These are phyloP conservation scores for Ormosia emarginata DNA, from an alignment of 306 rosid species.

Conservation along the genomic window DNA sequence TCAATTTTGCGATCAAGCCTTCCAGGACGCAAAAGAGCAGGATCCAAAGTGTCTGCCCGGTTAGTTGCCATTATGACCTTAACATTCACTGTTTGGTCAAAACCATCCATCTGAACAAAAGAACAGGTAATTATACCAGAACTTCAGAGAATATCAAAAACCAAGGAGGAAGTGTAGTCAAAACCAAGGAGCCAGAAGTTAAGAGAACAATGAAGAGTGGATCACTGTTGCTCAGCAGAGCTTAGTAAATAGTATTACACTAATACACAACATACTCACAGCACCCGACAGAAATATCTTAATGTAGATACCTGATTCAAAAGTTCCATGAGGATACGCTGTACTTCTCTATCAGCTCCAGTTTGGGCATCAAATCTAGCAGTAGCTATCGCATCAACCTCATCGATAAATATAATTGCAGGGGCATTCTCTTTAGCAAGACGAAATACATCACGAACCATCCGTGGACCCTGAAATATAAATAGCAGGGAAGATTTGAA, in stretches of 20 bases:
- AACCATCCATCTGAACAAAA: slow-evolving; percentile 87
- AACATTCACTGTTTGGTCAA: slow-evolving; percentile 97
- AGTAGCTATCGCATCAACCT: slow-evolving; percentile 98
- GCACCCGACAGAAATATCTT: not conserved
- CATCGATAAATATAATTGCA: slow-evolving; percentile 97
- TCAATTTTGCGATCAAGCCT: slow-evolving; percentile 97
- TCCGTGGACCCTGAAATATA: slow-evolving; percentile 74
- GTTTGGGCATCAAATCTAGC: slow-evolving; percentile 99
- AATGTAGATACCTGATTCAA: slow-evolving; percentile 71
- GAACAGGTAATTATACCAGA: not conserved
- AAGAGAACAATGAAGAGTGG: not conserved
- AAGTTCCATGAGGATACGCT: slow-evolving; percentile 99
- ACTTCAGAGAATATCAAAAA: slow-evolving; percentile 5
- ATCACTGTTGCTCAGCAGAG: not conserved
- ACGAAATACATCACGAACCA: slow-evolving; percentile 99
- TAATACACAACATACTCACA: not conserved
- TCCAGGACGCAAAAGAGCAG: slow-evolving; percentile 98
- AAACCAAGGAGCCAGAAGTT: not conserved
- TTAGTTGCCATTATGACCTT: slow-evolving; percentile 99
- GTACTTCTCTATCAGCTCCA: slow-evolving; percentile 99
- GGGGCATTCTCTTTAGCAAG: slow-evolving; percentile 99
- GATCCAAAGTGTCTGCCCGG: slow-evolving; percentile 96
- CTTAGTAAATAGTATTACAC: not conserved
- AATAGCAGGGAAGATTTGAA: not conserved
- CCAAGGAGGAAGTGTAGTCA: not conserved